Conservation (phyloP, 257 asterid species). For the Primulina eburnea region DNA sequence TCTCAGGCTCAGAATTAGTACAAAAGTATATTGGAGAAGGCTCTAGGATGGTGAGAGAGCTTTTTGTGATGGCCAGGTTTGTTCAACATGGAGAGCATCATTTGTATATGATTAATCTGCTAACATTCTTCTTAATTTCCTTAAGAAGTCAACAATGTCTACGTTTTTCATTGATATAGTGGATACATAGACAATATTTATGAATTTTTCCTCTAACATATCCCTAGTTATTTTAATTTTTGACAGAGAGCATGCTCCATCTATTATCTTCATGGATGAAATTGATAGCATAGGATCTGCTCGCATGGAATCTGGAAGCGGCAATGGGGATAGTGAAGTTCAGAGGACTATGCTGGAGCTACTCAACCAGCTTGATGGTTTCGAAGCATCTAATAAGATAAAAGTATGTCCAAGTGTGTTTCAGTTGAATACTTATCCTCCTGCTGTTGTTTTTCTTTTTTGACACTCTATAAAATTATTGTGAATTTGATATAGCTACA, state of each 20-base stretch:
- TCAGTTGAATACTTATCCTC: neutral
- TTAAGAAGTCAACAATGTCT: no score
- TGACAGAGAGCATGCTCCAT: slow-evolving; percentile 71
- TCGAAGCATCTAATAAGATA: slow-evolving; percentile 74
- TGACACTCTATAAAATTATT: neutral
- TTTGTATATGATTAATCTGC: neutral
- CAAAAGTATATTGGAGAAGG: slow-evolving; percentile 83
- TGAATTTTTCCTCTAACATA: neutral
- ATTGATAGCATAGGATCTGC: slow-evolving; percentile 74
- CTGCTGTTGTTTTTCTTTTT: slow-evolving; percentile 8
- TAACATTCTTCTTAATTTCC: neutral
- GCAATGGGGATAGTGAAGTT: slow-evolving; percentile 77
- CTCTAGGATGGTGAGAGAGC: slow-evolving; percentile 76
- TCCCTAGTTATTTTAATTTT: neutral
- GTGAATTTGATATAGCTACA: neutral
- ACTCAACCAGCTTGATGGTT: slow-evolving; percentile 77
- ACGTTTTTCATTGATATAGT: neutral
- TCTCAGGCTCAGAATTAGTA: slow-evolving; percentile 70
- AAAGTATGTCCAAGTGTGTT: slow-evolving; percentile 35
- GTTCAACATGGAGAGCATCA: slow-evolving; percentile 1
- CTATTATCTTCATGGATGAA: slow-evolving; percentile 75
- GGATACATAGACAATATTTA: slow-evolving; percentile 2
- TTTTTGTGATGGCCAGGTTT: slow-evolving; percentile 78
- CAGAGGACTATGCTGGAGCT: slow-evolving; percentile 73
- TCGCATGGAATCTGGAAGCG: slow-evolving; percentile 78